Conservation (phyloP, 129 eudicot genomes). For the Lonicera japonica region DNA sequence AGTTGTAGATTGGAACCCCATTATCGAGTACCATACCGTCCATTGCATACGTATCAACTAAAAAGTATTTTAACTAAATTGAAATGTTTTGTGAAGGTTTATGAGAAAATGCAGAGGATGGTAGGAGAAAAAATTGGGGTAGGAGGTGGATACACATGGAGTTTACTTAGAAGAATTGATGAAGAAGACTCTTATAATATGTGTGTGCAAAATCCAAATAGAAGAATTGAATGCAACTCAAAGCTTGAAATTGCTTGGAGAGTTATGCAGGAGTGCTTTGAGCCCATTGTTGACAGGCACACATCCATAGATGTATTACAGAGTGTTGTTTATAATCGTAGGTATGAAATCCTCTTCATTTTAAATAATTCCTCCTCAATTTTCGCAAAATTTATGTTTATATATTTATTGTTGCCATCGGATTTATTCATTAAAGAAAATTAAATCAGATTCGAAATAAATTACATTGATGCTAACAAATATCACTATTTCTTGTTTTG, state of each 20-base stretch:
- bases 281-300: constrained; percentile 51
- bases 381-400: background rate
- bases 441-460: too few relatives aligned
- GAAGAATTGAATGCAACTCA: constrained; percentile 36
- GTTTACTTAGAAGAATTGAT: constrained; percentile 39
- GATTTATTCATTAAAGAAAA: too few relatives aligned
- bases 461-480: too few relatives aligned
- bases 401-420: too few relatives aligned
- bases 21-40: too few relatives aligned
- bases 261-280: constrained; percentile 43
- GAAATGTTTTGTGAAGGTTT: constrained; percentile 28
- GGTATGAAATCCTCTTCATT: constrained; percentile 32
- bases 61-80: too few relatives aligned
- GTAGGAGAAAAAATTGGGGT: constrained; percentile 36
- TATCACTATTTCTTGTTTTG: too few relatives aligned
- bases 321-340: constrained; percentile 53
- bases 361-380: background rate
- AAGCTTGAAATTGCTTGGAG: constrained; percentile 52
- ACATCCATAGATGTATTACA: constrained; percentile 38
- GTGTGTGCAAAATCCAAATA: constrained; percentile 16
- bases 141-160: constrained; percentile 43
- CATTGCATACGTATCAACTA: too few relatives aligned
- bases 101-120: constrained; percentile 34
- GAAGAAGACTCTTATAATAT: constrained; percentile 12
- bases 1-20: too few relatives aligned